Conservation (phyloP, 139 green algal genomes). For the Chlorella sp. region DNA sequence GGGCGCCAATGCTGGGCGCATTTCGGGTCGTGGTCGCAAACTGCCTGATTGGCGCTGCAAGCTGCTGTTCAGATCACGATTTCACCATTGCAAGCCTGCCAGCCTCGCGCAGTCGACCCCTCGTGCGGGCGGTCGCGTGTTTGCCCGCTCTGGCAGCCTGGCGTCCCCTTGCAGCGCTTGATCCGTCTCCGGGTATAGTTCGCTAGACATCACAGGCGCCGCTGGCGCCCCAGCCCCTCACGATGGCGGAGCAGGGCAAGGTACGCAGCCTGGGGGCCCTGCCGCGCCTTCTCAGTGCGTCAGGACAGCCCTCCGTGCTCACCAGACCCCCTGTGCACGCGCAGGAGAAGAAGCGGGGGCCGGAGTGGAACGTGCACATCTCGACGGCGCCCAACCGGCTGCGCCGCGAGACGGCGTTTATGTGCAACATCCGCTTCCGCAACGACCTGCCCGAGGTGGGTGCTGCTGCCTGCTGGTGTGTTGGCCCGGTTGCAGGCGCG, state of each 20-base stretch:
- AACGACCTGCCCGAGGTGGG: constrained; percentile 74
- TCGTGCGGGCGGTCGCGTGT: too few relatives aligned
- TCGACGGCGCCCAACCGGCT: constrained; percentile 39
- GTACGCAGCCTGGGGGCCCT: not conserved
- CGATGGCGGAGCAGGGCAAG: constrained; percentile 10
- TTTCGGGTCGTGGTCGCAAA: too few relatives aligned
- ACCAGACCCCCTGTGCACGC: not conserved
- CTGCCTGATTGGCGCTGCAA: too few relatives aligned
- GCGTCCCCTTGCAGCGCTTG: too few relatives aligned
- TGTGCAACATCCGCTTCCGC: constrained; percentile 71
- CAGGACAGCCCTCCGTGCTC: not conserved
- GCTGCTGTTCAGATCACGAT: too few relatives aligned
- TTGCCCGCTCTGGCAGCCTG: too few relatives aligned
- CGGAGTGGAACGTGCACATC: constrained; percentile 39
- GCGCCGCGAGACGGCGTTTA: constrained; percentile 68
- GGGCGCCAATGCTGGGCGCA: too few relatives aligned
- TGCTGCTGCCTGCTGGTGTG: not conserved
- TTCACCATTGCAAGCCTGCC: too few relatives aligned
- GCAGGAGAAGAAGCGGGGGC: constrained; percentile 41
- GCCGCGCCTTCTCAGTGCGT: not conserved
- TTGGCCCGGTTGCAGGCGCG: too few relatives aligned
- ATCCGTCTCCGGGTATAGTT: too few relatives aligned
- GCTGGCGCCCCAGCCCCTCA: not conserved
- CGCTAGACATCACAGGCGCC: not conserved
- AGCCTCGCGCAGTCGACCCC: too few relatives aligned